Conservation (phyloP, 345 rosid species). For the Geranium brycei region DNA sequence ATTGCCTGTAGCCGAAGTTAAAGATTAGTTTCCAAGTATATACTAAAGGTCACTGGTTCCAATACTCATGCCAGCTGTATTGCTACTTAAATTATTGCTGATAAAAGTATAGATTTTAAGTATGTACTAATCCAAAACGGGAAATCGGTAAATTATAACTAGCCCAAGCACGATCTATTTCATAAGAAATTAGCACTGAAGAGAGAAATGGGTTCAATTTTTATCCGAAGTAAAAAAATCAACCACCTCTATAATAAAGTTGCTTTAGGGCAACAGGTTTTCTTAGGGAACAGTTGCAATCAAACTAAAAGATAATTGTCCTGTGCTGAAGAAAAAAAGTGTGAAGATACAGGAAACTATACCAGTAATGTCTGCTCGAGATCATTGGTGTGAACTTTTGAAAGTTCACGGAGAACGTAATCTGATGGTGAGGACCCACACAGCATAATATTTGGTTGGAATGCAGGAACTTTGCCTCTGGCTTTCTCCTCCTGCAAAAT, state of each 20-base stretch:
- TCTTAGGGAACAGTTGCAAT: too few relatives aligned
- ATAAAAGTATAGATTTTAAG: neutral
- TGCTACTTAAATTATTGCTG: too few relatives aligned
- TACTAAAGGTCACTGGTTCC: too few relatives aligned
- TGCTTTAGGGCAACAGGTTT: too few relatives aligned
- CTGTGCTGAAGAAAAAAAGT: too few relatives aligned
- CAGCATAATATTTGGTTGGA: conserved; percentile 59
- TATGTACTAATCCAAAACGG: neutral
- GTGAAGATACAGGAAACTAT: conserved; percentile 4
- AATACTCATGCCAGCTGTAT: too few relatives aligned
- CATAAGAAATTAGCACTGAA: neutral
- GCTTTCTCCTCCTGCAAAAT: conserved; percentile 59
- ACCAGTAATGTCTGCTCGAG: conserved; percentile 90
- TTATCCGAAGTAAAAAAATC: neutral
- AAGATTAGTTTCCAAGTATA: neutral
- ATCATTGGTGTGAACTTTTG: conserved; percentile 65
- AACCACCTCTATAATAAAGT: too few relatives aligned
- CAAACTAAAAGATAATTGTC: too few relatives aligned
- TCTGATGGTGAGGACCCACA: conserved; percentile 68
- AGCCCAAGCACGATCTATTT: neutral
- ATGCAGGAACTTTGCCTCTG: conserved; percentile 36
- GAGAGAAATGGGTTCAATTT: neutral
- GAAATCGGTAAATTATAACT: too few relatives aligned
- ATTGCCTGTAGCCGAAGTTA: conserved; percentile 40
- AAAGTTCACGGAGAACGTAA: conserved; percentile 56